phyloP scores from a whole-genome alignment of 371 early-diverging fungal genomes.

The Actinomucor elegans region DNA sequence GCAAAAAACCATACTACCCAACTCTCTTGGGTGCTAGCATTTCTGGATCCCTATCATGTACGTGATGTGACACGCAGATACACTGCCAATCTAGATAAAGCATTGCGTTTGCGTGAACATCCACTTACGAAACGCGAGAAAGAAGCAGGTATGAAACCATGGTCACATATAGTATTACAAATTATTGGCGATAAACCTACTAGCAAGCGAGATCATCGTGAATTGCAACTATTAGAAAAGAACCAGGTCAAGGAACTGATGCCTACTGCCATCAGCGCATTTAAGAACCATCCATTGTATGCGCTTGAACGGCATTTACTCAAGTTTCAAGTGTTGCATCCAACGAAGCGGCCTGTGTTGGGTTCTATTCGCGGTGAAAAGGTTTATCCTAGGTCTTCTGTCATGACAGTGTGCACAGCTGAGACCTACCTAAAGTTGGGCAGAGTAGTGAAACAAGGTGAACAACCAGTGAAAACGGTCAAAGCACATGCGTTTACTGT shows the following conservation, averaged over 20 bases:
- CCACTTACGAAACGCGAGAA: constrained; percentile 41
- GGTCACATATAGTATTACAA: constrained; percentile 30
- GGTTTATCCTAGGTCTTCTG: constrained; percentile 77
- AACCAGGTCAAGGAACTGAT: constrained; percentile 61
- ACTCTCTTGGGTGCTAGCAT: constrained; percentile 66
- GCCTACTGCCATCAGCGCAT: constrained; percentile 76
- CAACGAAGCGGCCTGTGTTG: constrained; percentile 58
- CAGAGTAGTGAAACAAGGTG: constrained; percentile 43
- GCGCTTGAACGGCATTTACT: constrained; percentile 84
- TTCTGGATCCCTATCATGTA: constrained; percentile 30
- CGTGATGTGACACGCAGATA: constrained; percentile 76
- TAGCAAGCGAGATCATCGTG: constrained; percentile 40
- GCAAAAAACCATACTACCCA: constrained; percentile 32
- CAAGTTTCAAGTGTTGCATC: constrained; percentile 72
- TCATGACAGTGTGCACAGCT: constrained; percentile 56
- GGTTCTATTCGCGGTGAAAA: constrained; percentile 77
- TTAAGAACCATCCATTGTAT: constrained; percentile 81
- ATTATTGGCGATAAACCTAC: constrained; percentile 9
- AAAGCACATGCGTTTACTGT: constrained; percentile 66
- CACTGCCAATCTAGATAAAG: constrained; percentile 54
- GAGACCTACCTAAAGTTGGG: constrained; percentile 75
- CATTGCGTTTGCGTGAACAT: constrained; percentile 54
- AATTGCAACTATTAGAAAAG: constrained; percentile 52
- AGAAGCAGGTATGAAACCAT: constrained; percentile 31
- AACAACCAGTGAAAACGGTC: constrained; percentile 68